A percentile compares a stretch with the other conserved stretches of the same genome.
These are phyloP conservation scores for Phytophthora nicotianae DNA, from an alignment of 352 stramenopile species.

Conservation along the genomic window DNA sequence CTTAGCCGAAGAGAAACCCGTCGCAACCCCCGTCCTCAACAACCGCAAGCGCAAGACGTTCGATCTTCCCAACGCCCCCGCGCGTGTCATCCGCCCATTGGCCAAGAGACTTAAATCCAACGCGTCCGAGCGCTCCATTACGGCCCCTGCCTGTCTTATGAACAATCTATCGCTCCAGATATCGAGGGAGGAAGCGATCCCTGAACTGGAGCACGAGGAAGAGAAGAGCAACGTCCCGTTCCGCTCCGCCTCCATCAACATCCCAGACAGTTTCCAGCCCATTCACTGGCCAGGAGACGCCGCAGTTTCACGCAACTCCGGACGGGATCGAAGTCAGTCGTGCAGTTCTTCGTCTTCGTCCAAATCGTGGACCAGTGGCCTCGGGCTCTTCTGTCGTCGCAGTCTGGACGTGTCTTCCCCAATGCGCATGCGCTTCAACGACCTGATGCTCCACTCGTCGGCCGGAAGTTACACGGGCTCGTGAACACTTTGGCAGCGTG, in stretches of 20 bases:
- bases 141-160: constrained; percentile 38
- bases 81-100: constrained; percentile 51
- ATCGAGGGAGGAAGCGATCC: constrained; percentile 9
- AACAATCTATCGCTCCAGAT: constrained; percentile 31
- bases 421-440: constrained; percentile 57
- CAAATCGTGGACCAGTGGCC: constrained; percentile 53
- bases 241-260: constrained; percentile 56
- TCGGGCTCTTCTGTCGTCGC: constrained; percentile 69
- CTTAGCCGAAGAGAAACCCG: constrained; percentile 16
- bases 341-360: constrained; percentile 57
- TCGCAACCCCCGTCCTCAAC: constrained; percentile 16
- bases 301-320: constrained; percentile 11
- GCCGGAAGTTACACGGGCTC: constrained; percentile 61
- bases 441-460: constrained; percentile 70
- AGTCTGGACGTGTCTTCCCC: constrained; percentile 75
- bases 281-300: constrained; percentile 41
- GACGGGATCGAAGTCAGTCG: constrained; percentile 30
- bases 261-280: constrained; percentile 48
- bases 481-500: constrained; percentile 20
- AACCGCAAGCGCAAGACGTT: constrained; percentile 62
- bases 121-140: constrained; percentile 37
- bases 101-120: constrained; percentile 65
- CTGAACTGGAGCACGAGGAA: constrained; percentile 20
- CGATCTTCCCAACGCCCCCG: constrained; percentile 42
- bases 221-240: constrained; percentile 15